Evolutionary conservation across 306 rosid genomes (phyloP), one percentile per base, ranked within the genome.

Genomic region (Styphnolobium japonicum): DNA sequence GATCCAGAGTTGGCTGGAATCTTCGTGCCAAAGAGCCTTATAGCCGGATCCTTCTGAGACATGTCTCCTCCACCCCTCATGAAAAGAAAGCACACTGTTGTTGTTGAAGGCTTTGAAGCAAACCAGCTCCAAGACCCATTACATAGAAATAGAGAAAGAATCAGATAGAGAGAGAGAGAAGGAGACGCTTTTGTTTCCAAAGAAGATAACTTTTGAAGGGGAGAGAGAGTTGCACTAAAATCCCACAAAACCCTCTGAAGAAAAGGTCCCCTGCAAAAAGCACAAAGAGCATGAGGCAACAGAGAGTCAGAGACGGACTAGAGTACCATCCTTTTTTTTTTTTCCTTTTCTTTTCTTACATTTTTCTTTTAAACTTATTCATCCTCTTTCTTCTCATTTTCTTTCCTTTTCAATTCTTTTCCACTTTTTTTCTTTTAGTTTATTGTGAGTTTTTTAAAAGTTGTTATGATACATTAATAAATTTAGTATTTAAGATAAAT

Each of bases 201-300:
- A 58, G 80, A 81, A 67, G 81, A 67, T 56, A 83, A 80, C 81
- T 79, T 75, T 62, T 34, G 65, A 81, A 73, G 68, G 76, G 71
- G 52, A 62, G 79, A 75, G 43, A 49, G 62, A 64, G 31, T 79
- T 49, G 83, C 74, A 82, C 79, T 75, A 64, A 56, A 56, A 19
- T 12, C 51, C 64, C 52, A 49, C 64, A 69, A 74, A 81, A 15
- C 64, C 67, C 82, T 77, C 80, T 42, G n/a, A 23, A 40, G 73
- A 37, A 83, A 89, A 81, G 69, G 61, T 51, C 6, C 82, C 64
- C 85, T 60, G 81, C 82, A 78, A 89, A 91, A 91, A 84, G 89
- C 93, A 84, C 88, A 84, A 87, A 86, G 86, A 89, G 81, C 92
- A 81, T 89, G 93, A 87, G 81, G 90, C 90, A 86, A 84, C 89